Percentiles rank a stretch among this genome's conserved stretches.
phyloP scores from a whole-genome alignment of 2,329 filamentous ascomycete genomes.

The Pyricularia grisea region DNA sequence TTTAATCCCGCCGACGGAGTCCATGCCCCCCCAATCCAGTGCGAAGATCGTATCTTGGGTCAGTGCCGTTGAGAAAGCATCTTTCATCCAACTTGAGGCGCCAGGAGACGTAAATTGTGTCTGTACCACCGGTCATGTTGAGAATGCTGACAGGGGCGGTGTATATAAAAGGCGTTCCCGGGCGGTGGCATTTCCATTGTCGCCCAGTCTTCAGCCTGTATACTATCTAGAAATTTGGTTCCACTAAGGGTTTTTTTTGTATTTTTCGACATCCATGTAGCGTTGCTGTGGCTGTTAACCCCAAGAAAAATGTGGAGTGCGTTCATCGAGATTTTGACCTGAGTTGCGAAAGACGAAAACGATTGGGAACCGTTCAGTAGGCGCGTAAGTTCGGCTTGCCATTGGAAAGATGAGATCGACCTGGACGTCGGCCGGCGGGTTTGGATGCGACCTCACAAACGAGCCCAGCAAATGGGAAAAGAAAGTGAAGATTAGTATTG shows the following conservation, averaged over 20 bases:
- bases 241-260: not conserved
- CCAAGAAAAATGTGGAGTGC: not conserved
- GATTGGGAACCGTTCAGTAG: conserved; percentile 3
- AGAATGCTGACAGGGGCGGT: not conserved
- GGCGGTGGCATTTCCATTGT: not conserved
- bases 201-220: not conserved
- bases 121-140: not conserved
- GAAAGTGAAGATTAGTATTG: not conserved
- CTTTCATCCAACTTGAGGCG: not conserved
- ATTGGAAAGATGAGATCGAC: conserved; percentile 16
- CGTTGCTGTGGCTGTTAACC: not conserved
- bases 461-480: not conserved
- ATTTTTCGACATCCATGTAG: not conserved
- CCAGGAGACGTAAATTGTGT: not conserved
- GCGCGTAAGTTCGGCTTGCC: conserved; percentile 7
- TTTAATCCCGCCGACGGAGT: not conserved
- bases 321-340: not conserved
- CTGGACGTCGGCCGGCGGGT: conserved; percentile 3
- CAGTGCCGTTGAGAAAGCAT: not conserved
- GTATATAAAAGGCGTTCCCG: not conserved
- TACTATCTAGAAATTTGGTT: not conserved
- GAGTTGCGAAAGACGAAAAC: conserved; percentile 5
- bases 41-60: not conserved
- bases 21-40: not conserved
- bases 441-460: not conserved